These are phyloP conservation scores for Apiospora rasikravindrae DNA, from an alignment of 2,329 filamentous ascomycete species.

Conservation along the genomic window DNA sequence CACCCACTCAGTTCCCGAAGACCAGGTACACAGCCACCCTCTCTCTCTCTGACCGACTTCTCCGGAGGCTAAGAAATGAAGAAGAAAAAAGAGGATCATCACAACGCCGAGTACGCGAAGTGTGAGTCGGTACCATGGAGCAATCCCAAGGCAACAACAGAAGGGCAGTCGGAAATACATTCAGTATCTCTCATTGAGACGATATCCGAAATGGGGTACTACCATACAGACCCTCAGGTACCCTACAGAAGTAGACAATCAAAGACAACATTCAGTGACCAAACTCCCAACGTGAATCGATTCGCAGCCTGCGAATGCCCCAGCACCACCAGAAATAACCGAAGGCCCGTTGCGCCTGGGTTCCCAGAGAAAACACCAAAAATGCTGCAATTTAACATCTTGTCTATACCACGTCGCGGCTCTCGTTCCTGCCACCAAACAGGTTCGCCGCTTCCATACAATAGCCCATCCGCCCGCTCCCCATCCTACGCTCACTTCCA, in stretches of 20 bases:
- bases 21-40: slow-evolving; percentile 9
- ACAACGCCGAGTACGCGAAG: not conserved
- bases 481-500: slow-evolving; percentile 81
- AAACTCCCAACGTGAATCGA: slow-evolving; percentile 5
- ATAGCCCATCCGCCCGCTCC: slow-evolving; percentile 73
- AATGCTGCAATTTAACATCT: slow-evolving; percentile 13
- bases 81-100: not conserved
- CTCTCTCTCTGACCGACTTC: not conserved
- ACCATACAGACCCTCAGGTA: not conserved
- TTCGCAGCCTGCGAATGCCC: not conserved
- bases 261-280: not conserved
- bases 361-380: slow-evolving; percentile 1
- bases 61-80: not conserved
- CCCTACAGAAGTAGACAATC: not conserved
- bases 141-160: not conserved
- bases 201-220: not conserved
- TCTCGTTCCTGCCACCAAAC: slow-evolving; percentile 68
- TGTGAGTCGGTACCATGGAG: not conserved
- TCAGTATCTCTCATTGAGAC: not conserved
- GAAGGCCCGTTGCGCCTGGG: slow-evolving; percentile 1
- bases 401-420: slow-evolving; percentile 38
- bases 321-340: not conserved
- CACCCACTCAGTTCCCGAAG: not conserved
- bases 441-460: slow-evolving; percentile 90
- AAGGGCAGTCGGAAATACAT: not conserved